Base-by-base conservation (phyloP, 768 basidiomycete species). In the Xerocomus spinulosus region DNA sequence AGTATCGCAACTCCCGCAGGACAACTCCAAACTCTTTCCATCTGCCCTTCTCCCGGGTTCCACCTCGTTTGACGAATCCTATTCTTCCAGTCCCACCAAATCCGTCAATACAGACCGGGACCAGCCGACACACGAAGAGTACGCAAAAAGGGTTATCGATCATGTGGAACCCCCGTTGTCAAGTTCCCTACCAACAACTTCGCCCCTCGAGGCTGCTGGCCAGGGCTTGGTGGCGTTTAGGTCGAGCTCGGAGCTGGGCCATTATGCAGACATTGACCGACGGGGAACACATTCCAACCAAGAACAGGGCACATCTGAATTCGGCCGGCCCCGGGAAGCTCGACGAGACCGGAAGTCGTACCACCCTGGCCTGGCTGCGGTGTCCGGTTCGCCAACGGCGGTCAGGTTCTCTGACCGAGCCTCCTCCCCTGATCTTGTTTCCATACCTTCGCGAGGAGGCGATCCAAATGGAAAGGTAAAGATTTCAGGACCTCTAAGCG, bases 401-500 rank as follows among this genome's bases (percentile, higher is more conserved):
- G 3, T 66, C 14, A 54, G 73, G 34, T 68, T 71, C 44, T 44
- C 46, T 13, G 70, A 67, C 17, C 70, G 61, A 54, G 52, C 72
- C 12, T 63, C 75, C 18, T 72, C 73, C 5, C 71, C 76, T 25
- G 82, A 85, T 47, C 71, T 81, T 38, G 66, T 68, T 4, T 68
- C 76, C 25, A 76, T 76, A 18, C 79, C 78, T 38, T 24, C 48
- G 5, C 59, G 79, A 75, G 53, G 79, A 76, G 55, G 70, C 69
- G 83, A 86, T 48, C 61, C 64, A 23, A 75, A 75, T 40, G 73
- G 76, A 23, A 87, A 85, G 63, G 81, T 83, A 41, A 92, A 93
- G 69, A 96, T 97, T 42, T 94, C 92, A 15, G 89, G 82, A 2
- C 94, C 93, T 28, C 74, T 92, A 63, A 84, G 84, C 49, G 92